phyloP scores from a whole-genome alignment of 1,284 basidiomycete species.

The Leccinum subatratum region DNA sequence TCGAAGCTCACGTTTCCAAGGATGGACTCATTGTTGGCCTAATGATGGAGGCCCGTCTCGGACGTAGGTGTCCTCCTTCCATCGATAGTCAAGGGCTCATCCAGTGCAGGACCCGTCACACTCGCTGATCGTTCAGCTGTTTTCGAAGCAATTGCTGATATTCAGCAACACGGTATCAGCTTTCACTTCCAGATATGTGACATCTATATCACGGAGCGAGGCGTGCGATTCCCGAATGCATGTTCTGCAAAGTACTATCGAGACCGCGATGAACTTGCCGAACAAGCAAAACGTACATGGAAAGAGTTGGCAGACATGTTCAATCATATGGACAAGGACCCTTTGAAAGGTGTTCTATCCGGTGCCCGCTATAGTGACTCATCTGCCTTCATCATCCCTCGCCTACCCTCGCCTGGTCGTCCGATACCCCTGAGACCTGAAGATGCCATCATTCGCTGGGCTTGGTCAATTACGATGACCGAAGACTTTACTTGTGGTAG shows the following conservation, averaged over 20 bases:
- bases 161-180: constrained; percentile 36
- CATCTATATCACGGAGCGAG: constrained; percentile 31
- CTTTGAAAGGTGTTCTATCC: not conserved
- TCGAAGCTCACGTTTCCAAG: constrained; percentile 44
- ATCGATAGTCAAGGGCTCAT: constrained; percentile 13
- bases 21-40: constrained; percentile 41
- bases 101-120: constrained; percentile 24
- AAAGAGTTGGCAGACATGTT: constrained; percentile 22
- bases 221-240: constrained; percentile 31
- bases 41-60: constrained; percentile 41
- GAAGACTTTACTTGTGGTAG: constrained; percentile 7
- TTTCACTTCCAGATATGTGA: constrained; percentile 25
- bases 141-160: constrained; percentile 38
- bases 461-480: constrained; percentile 26
- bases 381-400: constrained; percentile 24
- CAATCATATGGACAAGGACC: constrained; percentile 8
- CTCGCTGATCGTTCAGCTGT: constrained; percentile 38
- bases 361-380: constrained; percentile 15
- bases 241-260: constrained; percentile 16
- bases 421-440: constrained; percentile 21
- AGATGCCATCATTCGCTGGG: constrained; percentile 21
- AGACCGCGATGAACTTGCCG: constrained; percentile 27
- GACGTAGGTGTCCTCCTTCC: constrained; percentile 31
- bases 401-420: constrained; percentile 26
- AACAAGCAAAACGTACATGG: constrained; percentile 23